Evolutionary conservation across 768 basidiomycete genomes (phyloP), one percentile per base, ranked within the genome.

Genomic region (Naganishia vishniacii): DNA sequence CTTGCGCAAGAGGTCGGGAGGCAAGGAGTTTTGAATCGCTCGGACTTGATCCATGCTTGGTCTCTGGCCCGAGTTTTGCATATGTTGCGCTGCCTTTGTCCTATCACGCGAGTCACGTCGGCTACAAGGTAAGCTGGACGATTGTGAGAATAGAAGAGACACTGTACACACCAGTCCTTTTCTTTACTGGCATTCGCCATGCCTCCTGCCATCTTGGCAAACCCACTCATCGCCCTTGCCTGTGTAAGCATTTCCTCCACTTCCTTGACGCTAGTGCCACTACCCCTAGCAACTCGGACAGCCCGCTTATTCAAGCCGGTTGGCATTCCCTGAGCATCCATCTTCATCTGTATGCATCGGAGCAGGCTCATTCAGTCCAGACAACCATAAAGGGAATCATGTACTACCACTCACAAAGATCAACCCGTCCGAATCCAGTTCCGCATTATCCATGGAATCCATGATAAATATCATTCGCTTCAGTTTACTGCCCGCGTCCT

Each of bases 401-500:
- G 3, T 2, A 18, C 41, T 7, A 29, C 45, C 12, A 71, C 76
- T 67, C 85, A 93, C 87, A 79, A 99, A 99, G 29, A 85, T 83
- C 41, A 86, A 81, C 4, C 95, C 95, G 74, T 99, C 95, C 5
- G 91, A 94, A 79, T 99, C 91, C 59, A 99, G 84, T 78, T 99
- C 95, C 61, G 79, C 78, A 37, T 88, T 85, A 51, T 90, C 90
- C 95, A 99, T 99, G 72, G 89, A 91, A 77, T 99, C 95, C 12
- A 91, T 95, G 72, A 99, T 98, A 80, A 88, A 98, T 71, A 97
- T 89, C 88, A 99, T 91, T 65, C 93, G 86, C 79, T 97, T 97
- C 85, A 99, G 86, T 62, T 91, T 87, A 65, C 83, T 74, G 5
- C 87, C 84, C 31, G 89, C 91, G 70, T 99, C 94, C 77, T 97